phyloP scores from a whole-genome alignment of 768 basidiomycete genomes.

The Agrocybe chaxingu region DNA sequence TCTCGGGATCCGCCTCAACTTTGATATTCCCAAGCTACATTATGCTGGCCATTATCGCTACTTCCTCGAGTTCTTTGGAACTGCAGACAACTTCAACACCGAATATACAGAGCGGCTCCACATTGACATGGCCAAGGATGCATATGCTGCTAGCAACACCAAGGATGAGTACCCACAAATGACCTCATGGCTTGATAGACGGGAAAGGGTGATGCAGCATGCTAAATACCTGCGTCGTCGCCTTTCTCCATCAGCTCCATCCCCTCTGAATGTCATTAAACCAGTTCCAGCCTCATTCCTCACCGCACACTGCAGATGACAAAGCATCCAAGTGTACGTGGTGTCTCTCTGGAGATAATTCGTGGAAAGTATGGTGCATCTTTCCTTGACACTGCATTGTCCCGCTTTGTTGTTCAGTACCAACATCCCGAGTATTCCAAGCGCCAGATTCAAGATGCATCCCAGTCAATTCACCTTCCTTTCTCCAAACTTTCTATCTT shows the following conservation, averaged over 20 bases:
- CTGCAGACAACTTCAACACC: slow-evolving; percentile 29
- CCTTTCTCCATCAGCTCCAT: not conserved
- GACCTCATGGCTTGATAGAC: slow-evolving; percentile 32
- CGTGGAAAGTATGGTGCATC: slow-evolving; percentile 22
- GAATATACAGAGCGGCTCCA: slow-evolving; percentile 29
- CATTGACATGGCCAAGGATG: slow-evolving; percentile 23
- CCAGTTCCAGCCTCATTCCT: not conserved
- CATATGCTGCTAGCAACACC: slow-evolving; percentile 6
- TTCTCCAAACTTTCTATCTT: slow-evolving; percentile 27
- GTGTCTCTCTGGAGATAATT: slow-evolving; percentile 19
- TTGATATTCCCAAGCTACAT: slow-evolving; percentile 37
- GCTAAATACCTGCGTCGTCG: slow-evolving; percentile 24
- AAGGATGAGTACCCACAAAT: slow-evolving; percentile 34
- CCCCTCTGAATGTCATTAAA: not conserved
- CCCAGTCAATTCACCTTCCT: slow-evolving; percentile 13
- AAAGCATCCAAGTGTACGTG: slow-evolving; percentile 20
- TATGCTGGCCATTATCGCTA: slow-evolving; percentile 23
- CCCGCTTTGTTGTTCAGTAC: slow-evolving; percentile 19
- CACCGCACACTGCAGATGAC: slow-evolving; percentile 8
- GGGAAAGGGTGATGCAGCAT: slow-evolving; percentile 29
- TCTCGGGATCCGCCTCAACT: slow-evolving; percentile 24
- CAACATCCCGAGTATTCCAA: slow-evolving; percentile 15
- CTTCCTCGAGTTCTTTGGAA: slow-evolving; percentile 22
- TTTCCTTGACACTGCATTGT: slow-evolving; percentile 23
- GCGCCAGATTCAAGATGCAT: slow-evolving; percentile 12